phyloP scores from a whole-genome alignment of 805 yeast genomes.

The Metschnikowia amazonensis region DNA sequence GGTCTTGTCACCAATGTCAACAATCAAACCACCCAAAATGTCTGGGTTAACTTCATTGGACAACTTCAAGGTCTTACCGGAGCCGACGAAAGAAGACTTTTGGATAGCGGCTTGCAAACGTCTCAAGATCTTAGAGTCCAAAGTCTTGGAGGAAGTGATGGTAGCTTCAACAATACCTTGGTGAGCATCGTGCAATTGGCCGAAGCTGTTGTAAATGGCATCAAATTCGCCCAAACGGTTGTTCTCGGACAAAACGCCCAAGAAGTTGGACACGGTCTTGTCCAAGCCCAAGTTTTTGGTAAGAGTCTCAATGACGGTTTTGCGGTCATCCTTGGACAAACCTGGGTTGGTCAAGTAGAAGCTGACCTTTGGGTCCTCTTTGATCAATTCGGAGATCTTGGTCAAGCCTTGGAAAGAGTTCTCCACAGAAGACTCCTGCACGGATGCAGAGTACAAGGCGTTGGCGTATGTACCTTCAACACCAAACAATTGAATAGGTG shows the following conservation, averaged over 20 bases:
- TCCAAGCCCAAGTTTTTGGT: constrained; percentile 50
- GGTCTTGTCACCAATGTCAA: constrained; percentile 95
- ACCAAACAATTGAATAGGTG: constrained; percentile 93
- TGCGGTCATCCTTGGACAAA: constrained; percentile 70
- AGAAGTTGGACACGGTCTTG: constrained; percentile 71
- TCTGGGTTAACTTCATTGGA: constrained; percentile 82
- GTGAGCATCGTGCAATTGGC: constrained; percentile 78
- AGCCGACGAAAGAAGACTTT: constrained; percentile 76
- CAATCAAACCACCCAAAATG: constrained; percentile 91
- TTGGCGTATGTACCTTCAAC: constrained; percentile 96
- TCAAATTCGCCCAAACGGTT: constrained; percentile 77
- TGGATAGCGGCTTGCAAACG: constrained; percentile 77
- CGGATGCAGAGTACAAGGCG: constrained; percentile 89
- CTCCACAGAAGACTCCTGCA: constrained; percentile 72
- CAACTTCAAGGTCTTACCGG: constrained; percentile 80
- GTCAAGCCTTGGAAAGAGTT: constrained; percentile 63
- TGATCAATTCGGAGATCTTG: constrained; percentile 51
- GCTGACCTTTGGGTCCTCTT: constrained; percentile 59
- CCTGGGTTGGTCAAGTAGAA: constrained; percentile 78
- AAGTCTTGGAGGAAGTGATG: constrained; percentile 80
- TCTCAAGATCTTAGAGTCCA: constrained; percentile 74
- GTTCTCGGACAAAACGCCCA: constrained; percentile 86
- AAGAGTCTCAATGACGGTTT: constrained; percentile 61
- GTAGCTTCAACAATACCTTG: constrained; percentile 90
- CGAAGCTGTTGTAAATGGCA: constrained; percentile 65